Evolutionary conservation across 345 rosid species (phyloP).

Genomic region (Gossypioides kirkii): DNA sequence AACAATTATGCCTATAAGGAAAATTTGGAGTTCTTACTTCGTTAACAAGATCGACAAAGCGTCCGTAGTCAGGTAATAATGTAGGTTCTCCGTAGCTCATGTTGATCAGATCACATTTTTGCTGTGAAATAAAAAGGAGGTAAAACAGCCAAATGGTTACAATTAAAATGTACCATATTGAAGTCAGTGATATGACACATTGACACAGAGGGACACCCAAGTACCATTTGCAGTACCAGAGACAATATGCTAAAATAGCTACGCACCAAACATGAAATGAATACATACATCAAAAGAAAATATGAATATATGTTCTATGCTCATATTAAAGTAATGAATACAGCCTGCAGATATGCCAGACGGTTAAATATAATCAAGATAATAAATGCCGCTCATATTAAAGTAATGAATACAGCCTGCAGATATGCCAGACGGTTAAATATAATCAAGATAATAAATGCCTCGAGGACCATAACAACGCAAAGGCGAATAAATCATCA

Average conservation of each 20-base stretch:
- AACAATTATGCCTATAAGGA: not conserved
- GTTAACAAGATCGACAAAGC: slow-evolving; percentile 89
- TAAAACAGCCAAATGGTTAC: not conserved
- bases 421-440: not conserved
- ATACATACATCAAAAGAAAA: not conserved
- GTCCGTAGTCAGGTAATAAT: slow-evolving; percentile 89
- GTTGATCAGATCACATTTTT: slow-evolving; percentile 95
- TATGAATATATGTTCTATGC: not conserved
- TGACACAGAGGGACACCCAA: not conserved
- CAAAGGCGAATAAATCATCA: not conserved
- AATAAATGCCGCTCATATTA: not conserved
- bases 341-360: not conserved
- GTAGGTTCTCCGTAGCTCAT: slow-evolving; percentile 95
- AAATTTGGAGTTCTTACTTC: slow-evolving; percentile 49
- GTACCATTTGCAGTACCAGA: not conserved
- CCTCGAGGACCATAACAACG: not conserved
- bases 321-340: not conserved
- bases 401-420: not conserved
- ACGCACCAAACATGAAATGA: not conserved
- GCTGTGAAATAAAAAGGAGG: slow-evolving; percentile 42
- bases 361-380: not conserved
- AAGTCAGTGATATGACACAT: not conserved
- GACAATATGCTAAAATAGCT: not conserved
- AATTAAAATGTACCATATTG: slow-evolving; percentile 2
- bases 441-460: not conserved